phyloP scores from a whole-genome alignment of 2,329 filamentous ascomycete species.

The Acrodontium crateriforme region DNA sequence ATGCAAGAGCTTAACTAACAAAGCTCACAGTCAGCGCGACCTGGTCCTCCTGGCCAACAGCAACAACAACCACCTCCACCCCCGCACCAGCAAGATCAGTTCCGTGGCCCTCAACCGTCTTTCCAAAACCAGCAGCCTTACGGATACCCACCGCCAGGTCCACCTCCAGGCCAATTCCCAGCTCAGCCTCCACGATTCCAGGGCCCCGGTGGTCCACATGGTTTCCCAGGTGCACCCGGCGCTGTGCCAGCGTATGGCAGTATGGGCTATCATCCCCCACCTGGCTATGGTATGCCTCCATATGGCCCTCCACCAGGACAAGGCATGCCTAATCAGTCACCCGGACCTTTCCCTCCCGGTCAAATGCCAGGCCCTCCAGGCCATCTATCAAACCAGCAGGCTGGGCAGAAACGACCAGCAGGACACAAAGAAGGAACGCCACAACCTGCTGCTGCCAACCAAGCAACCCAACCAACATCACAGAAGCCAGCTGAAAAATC shows the following conservation, averaged over 20 bases:
- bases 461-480: slow-evolving; percentile 8
- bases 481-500: slow-evolving; percentile 23
- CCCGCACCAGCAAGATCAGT: slow-evolving; percentile 23
- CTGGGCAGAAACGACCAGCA: slow-evolving; percentile 25
- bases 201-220: slow-evolving; percentile 28
- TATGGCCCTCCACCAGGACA: slow-evolving; percentile 37
- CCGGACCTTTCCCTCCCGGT: slow-evolving; percentile 16
- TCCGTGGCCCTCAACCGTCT: slow-evolving; percentile 25
- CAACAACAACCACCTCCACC: slow-evolving; percentile 24
- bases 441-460: slow-evolving; percentile 13
- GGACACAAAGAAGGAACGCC: slow-evolving; percentile 24
- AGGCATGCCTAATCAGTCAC: slow-evolving; percentile 32
- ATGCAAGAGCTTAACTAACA: not conserved
- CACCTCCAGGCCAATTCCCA: slow-evolving; percentile 25
- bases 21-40: slow-evolving; percentile 14
- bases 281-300: slow-evolving; percentile 1
- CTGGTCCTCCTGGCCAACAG: slow-evolving; percentile 6
- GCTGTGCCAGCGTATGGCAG: slow-evolving; percentile 52
- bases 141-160: slow-evolving; percentile 26
- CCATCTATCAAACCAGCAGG: slow-evolving; percentile 23
- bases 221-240: slow-evolving; percentile 29
- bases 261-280: slow-evolving; percentile 23
- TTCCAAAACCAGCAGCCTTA: slow-evolving; percentile 20
- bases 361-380: slow-evolving; percentile 40
- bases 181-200: slow-evolving; percentile 36